These are phyloP conservation scores for Xerocomellus amylosporus DNA, from an alignment of 768 basidiomycete species.

Conservation along the genomic window DNA sequence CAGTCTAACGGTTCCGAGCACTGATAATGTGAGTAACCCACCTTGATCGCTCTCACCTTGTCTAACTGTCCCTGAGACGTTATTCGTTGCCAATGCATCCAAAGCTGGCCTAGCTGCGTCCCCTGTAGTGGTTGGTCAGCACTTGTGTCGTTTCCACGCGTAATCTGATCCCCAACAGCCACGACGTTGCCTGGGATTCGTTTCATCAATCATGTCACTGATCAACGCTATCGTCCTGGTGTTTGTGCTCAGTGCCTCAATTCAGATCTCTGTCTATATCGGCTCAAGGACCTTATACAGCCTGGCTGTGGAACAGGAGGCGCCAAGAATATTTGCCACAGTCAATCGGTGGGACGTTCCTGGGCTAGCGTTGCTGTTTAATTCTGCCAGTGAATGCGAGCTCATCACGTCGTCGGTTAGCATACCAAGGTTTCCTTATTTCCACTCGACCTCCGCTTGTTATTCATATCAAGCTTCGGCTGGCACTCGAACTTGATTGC, in stretches of 20 bases:
- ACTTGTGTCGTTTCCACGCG: conserved; percentile 7
- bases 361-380: conserved; percentile 44
- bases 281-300: conserved; percentile 47
- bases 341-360: conserved; percentile 36
- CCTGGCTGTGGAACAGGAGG: conserved; percentile 46
- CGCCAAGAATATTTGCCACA: conserved; percentile 40
- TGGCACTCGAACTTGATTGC: conserved; percentile 32
- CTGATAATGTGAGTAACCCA: conserved; percentile 31
- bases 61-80: conserved; percentile 17
- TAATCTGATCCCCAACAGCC: conserved; percentile 27
- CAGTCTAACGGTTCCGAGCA: conserved; percentile 40
- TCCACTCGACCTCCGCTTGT: conserved; percentile 22
- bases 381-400: too few species aligned
- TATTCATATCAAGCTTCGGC: conserved; percentile 14
- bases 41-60: conserved; percentile 12
- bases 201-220: conserved; percentile 41
- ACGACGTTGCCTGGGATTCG: conserved; percentile 45
- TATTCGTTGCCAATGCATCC: conserved; percentile 27
- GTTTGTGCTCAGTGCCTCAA: conserved; percentile 47
- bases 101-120: conserved; percentile 32
- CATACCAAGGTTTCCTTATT: conserved; percentile 18
- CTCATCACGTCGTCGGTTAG: conserved; percentile 47
- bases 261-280: conserved; percentile 60
- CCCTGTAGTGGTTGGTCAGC: conserved; percentile 45
- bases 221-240: conserved; percentile 40